Base-by-base conservation (phyloP, 2,329 filamentous ascomycete genomes). In the Talaromyces verruculosus region DNA sequence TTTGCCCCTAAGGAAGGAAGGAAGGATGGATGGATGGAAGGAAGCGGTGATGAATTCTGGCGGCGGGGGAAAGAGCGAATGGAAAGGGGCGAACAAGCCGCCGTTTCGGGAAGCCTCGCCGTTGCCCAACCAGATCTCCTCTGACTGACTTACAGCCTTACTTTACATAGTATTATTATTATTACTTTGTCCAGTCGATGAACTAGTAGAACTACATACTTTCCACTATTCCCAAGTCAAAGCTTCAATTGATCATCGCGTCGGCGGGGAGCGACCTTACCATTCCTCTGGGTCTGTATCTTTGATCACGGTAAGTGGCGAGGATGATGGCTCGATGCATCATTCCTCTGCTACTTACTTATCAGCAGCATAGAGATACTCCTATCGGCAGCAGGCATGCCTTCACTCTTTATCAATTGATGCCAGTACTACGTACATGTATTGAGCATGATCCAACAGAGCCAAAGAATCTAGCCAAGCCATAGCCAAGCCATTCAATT, bases 61-160 rank as follows among this genome's bases (percentile, higher is more conserved):
- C 51, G 37, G 51, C 62, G 62, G 49, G 49, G 51, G 62, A 37
- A 43, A 1, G 22, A 33, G n/a, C 47, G 35, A 57, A 37, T 39
- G 22, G 57, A 41, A 60, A 60, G 35, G 57, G 57, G 37, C 57
- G 30, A 57, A 59, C 5, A 30, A 19, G 30, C 51, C 37, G 60
- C 43, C 60, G 60, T 51, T 51, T 51, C 51, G 25, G 62, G 49
- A 30, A 64, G 62, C 13, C 37, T 57, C 17, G 39, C 60, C 60
- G 60, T 47, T 51, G 30, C 60, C 60, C 33, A 62, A 51, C 47
- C 30, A 33, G 22, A 41, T 28, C 6, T 10, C 22, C 19, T 41
- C 37, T 37, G 19, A 33, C 7, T 8, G 1, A 33, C 11, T 5
- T 15, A 4, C 35, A 2, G 25, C 4, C 25, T 25, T 25, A 25